Percentiles rank a stretch among this genome's conserved stretches.
Evolutionary conservation across 495 filamentous ascomycete genomes (phyloP).

Genomic region (Apiosordaria backusii): DNA sequence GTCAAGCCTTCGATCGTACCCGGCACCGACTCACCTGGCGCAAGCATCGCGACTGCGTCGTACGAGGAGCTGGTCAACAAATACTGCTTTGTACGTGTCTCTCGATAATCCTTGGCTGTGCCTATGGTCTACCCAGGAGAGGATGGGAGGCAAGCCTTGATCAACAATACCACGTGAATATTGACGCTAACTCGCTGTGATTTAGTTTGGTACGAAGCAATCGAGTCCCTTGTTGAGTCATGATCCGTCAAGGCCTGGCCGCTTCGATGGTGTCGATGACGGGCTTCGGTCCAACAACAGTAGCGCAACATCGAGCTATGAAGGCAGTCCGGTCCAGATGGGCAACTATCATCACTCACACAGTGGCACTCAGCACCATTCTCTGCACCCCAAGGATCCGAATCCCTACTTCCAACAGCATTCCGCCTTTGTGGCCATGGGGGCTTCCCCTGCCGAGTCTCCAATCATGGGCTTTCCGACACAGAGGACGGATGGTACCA

Average conservation of each 20-base stretch:
- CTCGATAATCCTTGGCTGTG: conserved; percentile 22
- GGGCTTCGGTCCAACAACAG: conserved; percentile 23
- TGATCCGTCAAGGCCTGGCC: conserved; percentile 28
- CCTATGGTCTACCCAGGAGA: conserved; percentile 24
- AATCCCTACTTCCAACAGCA: conserved; percentile 36
- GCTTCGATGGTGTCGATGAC: conserved; percentile 36
- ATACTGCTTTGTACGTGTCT: conserved; percentile 93
- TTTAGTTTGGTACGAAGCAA: conserved; percentile 46
- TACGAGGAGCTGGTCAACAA: conserved; percentile 95
- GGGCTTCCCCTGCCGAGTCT: conserved; percentile 34
- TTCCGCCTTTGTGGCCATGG: conserved; percentile 21
- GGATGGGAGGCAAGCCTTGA: conserved; percentile 27
- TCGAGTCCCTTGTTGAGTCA: conserved; percentile 37
- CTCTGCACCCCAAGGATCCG: conserved; percentile 30
- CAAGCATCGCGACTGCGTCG: conserved; percentile 68
- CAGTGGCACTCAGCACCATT: conserved; percentile 39
- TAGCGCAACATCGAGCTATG: conserved; percentile 29
- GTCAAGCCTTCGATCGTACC: conserved; percentile 21
- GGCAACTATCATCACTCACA: conserved; percentile 31
- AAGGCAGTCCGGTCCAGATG: conserved; percentile 37
- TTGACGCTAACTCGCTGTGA: conserved; percentile 20
- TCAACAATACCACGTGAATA: background rate
- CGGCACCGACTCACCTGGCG: conserved; percentile 37
- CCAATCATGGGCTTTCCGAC: conserved; percentile 24
- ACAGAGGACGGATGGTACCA: conserved; percentile 20